Base-by-base conservation (phyloP, 2,329 filamentous ascomycete species). In the Fusarium domesticum region DNA sequence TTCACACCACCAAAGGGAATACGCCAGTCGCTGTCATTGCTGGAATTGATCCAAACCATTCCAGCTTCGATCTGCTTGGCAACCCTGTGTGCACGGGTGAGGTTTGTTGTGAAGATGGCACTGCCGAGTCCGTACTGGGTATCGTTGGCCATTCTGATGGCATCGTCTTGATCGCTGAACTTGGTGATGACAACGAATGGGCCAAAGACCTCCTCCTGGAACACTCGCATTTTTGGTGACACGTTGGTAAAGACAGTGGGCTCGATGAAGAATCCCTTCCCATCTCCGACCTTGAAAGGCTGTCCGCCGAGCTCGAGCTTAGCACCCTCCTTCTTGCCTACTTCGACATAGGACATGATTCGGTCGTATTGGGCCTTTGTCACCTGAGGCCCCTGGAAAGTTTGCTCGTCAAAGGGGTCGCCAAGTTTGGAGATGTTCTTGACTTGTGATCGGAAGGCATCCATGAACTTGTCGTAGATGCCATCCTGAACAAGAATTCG, bases 301-400 rank as follows among this genome's bases (percentile, higher is more conserved):
- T 65, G 64, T 10, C 85, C 87, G 12, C 87, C 86, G 2, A 75
- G 66, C 16, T 77, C 70, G 1, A 90, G 71, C 6, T 73, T 85
- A 1, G 85, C 84, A n/a, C 86, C 86, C 60, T 87, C 83, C 4
- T 74, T 73, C 59, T 86, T 86, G 15, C 85, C 87, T 6, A 74
- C 61, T 43, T 89, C 78, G 35, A 91, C 81, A 62, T 85, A 92
- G 1, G 74, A 74, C 19, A 90, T 71, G 3, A 92, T 77, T 31
- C 80, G 74, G 39, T 89, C 84, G 57, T 84, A 86, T 61, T 90
- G 86, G 6, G 72, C 66, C 61, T 84, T 84, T 5, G 83, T 85
- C 35, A 89, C 79, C 59, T 89, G 85, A 0, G 87, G 87, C 1
- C 87, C 87, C 60, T 89, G 85, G 70, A 84, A 86, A 1, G 85